These are phyloP conservation scores for Juncus effusus DNA, from an alignment of 176 grass and related monocot genomes.

Conservation along the genomic window DNA sequence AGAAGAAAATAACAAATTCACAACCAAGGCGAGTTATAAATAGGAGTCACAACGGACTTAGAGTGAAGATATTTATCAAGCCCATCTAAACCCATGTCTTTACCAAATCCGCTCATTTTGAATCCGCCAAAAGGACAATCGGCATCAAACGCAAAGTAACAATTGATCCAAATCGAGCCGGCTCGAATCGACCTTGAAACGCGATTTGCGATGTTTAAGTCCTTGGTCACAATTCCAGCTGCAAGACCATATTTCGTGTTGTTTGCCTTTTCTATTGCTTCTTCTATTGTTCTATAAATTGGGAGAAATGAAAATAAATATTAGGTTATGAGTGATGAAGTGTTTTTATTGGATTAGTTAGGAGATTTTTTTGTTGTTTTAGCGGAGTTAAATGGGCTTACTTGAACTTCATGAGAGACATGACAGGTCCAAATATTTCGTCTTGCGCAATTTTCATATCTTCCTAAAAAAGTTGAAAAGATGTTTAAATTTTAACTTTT, in stretches of 20 bases:
- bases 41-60: constrained; percentile 56
- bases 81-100: constrained; percentile 65
- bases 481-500: neutral
- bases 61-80: constrained; percentile 74
- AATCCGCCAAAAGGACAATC: constrained; percentile 60
- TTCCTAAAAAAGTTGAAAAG: constrained; percentile 37
- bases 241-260: constrained; percentile 66
- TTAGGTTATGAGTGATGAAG: too few relatives aligned
- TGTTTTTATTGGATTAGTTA: neutral
- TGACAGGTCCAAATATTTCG: constrained; percentile 88
- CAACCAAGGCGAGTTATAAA: constrained; percentile 72
- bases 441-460: constrained; percentile 81
- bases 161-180: constrained; percentile 63
- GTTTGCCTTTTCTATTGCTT: constrained; percentile 74
- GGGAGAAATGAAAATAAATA: neutral
- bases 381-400: constrained; percentile 3
- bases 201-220: constrained; percentile 54
- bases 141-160: constrained; percentile 54
- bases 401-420: constrained; percentile 90
- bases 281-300: constrained; percentile 58
- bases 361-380: neutral
- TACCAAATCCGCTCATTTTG: constrained; percentile 83
- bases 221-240: constrained; percentile 65
- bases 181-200: constrained; percentile 55
- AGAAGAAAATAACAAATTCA: constrained; percentile 26